A percentile compares a stretch with the other conserved stretches of the same genome.
phyloP scores from a whole-genome alignment of 1,284 basidiomycete species.

The Heterobasidion irregulare region DNA sequence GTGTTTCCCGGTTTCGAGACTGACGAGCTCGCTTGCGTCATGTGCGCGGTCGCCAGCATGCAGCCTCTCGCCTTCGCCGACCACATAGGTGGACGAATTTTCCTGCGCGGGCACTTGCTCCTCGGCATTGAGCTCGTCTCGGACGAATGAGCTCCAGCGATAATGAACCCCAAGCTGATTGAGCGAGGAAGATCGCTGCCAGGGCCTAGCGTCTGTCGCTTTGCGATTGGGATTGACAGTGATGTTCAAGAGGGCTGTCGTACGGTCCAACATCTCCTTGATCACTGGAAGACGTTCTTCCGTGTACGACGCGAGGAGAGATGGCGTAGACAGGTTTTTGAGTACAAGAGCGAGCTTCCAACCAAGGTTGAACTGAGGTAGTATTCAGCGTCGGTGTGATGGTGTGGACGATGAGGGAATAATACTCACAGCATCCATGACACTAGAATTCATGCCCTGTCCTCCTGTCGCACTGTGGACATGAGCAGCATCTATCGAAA shows the following conservation, averaged over 20 bases:
- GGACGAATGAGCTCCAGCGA: conserved; percentile 14
- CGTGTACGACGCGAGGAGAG: conserved; percentile 15
- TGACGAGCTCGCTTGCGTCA: conserved; percentile 10
- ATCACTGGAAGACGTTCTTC: conserved; percentile 18
- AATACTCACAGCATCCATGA: conserved; percentile 12
- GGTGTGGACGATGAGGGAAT: not conserved
- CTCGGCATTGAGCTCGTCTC: conserved; percentile 6
- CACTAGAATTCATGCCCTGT: conserved; percentile 12
- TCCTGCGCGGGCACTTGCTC: not conserved
- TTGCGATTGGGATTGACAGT: not conserved
- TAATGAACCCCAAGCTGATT: conserved; percentile 14
- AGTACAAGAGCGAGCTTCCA: conserved; percentile 18
- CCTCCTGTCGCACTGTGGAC: conserved; percentile 11
- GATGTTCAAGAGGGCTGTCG: conserved; percentile 4
- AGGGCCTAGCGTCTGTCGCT: not conserved
- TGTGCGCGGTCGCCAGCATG: conserved; percentile 14
- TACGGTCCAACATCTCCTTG: conserved; percentile 14
- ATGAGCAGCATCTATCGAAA: conserved; percentile 10
- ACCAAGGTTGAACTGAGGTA: conserved; percentile 16
- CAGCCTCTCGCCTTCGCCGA: not conserved
- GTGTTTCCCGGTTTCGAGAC: not conserved
- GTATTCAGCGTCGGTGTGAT: not conserved
- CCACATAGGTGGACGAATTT: not conserved
- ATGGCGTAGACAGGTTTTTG: conserved; percentile 9
- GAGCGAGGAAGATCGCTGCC: conserved; percentile 6